Evolutionary conservation across 176 grass and related monocot genomes (phyloP), one percentile per base, ranked within the genome.

Genomic region (Avena sativa): DNA sequence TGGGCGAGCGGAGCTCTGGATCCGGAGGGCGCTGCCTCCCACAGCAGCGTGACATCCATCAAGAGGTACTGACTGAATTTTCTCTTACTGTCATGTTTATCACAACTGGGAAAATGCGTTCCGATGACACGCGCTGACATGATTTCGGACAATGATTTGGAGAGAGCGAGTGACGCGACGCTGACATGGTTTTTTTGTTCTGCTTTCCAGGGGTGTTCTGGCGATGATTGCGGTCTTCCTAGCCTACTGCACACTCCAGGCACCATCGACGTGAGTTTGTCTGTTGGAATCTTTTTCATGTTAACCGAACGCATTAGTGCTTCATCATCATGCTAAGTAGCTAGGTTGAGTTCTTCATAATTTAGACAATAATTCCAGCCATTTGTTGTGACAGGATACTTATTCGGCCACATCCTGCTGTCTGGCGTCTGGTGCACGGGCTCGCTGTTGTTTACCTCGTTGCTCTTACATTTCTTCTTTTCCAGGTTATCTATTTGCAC

Each of bases 371-470:
- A 81, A 91, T 86, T 32, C 73, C 62, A 88, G 34, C 59, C 30
- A 70, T 17, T 63, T 72, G 48, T 81, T 79, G 34, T 82, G 71
- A 79, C 90, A 99, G 94, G 74, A 95, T 99, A 82, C 92, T 99
- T 87, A 99, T 99, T 88, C 94, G 97, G 86, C 97, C 97, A 55
- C 97, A 99, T 82, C 97, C 97, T 28, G 91, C 97, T 52, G 87
- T 99, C 72, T 99, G 97, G 97, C 97, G 97, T 65, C 85, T 99
- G 68, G 94, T 99, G 81, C 97, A 99, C 44, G 97, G 97, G 67
- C 80, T 96, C 50, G 92, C 97, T 61, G 94, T 99, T 74, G 97
- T 99, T 85, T 99, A 99, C 86, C 97, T 99, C 20, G 92, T 94
- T 52, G 90, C 94, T 59, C 85, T 99, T 48, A 92, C 97, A 8